Evolutionary conservation across 2,329 filamentous ascomycete genomes (phyloP), one percentile per base, ranked within the genome.

Genomic region (Botrytis aclada): DNA sequence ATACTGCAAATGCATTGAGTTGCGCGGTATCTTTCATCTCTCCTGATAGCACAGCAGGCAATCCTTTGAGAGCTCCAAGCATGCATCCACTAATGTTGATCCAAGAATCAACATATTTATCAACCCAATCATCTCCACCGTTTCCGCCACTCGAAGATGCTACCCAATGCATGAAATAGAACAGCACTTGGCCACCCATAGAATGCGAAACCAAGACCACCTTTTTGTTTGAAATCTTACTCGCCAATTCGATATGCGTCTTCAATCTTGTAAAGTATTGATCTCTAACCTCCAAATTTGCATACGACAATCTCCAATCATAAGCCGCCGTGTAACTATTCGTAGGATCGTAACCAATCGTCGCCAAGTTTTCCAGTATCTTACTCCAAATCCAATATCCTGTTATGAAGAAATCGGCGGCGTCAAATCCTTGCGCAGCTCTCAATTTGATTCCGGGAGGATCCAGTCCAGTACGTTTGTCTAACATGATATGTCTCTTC

Each of bases 21-120:
- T 98, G 96, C 1, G 95, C 96, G 0, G 96, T 99, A 80, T 99
- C 96, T 77, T 95, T 94, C 96, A 99, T 99, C 82, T 99, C 96
- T 43, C 96, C 96, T 0, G 95, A 98, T 1, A 99, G 85, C 0
- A 98, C 88, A 0, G 96, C 95, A 0, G 96, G 93, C 51, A 98
- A 84, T 73, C 93, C 95, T 83, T 99, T 99, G 73, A 94, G 86
- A 2, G 96, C 94, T 22, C 96, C 96, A 9, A 99, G 90, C 95
- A 99, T 98, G 82, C 95, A 99, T 9, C 96, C 96, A 77, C 93
- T 96, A 79, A 99, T 94, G 81, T 99, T 99, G 84, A 99, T 97
- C 95, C 97, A 99, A 4, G 93, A 92, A 77, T 97, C 96, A 69
- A 99, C 86, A 80, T 98, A 88, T 29, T 87, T 88, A 74, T 99